Evolutionary conservation across 1,284 basidiomycete species (phyloP).

Genomic region (Ceratobasidium sp.): DNA sequence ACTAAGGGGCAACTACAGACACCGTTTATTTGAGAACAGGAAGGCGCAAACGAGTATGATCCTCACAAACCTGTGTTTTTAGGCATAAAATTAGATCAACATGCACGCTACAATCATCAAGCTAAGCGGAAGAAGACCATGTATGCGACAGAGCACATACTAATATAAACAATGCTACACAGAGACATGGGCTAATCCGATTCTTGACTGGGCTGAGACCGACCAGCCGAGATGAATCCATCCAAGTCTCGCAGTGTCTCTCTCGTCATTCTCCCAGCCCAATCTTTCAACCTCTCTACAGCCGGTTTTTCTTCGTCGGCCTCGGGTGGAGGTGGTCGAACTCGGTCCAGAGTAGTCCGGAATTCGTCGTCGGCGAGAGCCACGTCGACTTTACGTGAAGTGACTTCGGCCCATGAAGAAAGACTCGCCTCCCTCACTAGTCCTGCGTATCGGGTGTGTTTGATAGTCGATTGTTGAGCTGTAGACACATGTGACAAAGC

Average conservation of each 20-base stretch:
- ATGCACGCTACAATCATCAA: not conserved
- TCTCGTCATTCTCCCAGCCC: conserved; percentile 11
- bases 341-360: not conserved
- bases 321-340: conserved; percentile 2
- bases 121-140: not conserved
- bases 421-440: conserved; percentile 31
- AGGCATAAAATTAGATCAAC: too few species aligned
- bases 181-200: not conserved
- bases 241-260: conserved; percentile 31
- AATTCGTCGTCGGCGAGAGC: conserved; percentile 33
- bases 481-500: conserved; percentile 6
- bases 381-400: conserved; percentile 9
- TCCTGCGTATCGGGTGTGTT: conserved; percentile 28
- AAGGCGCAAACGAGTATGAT: too few species aligned
- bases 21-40: too few species aligned
- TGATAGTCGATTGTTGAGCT: conserved; percentile 32
- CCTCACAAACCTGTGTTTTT: too few species aligned
- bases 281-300: conserved; percentile 30
- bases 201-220: not conserved
- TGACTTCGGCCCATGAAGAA: conserved; percentile 14
- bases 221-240: conserved; percentile 3
- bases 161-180: too few species aligned
- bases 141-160: not conserved
- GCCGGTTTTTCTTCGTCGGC: conserved; percentile 10
- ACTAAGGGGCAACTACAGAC: too few species aligned